Evolutionary conservation across 225 moss, liverwort and hornwort genomes (phyloP), one percentile per base, ranked within the genome.

Genomic region (Bryoerythrophyllum caledonicum): DNA sequence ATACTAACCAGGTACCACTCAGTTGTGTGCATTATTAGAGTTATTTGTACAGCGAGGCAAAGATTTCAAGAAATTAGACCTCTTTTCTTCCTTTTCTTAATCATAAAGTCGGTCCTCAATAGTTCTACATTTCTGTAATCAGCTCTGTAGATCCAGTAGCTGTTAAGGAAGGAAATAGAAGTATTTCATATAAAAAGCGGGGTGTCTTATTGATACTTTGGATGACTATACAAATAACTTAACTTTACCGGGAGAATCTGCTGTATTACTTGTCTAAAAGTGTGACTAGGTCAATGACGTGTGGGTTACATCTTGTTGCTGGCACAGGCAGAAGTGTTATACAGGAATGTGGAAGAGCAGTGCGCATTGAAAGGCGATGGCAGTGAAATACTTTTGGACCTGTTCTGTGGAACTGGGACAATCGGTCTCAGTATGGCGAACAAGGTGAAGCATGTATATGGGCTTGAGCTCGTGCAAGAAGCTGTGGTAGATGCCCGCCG

Each of bases 341-440:
- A 99, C 71, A 73, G 73, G 57, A 68, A 82, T 28, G 99, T 95
- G 8, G 95, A 93, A 88, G 90, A 95, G 77, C 78, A 84, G 69
- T 99, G 95, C 71, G 89, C 81, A 46, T 77, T 99, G 53, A 90
- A 86, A 82, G 99, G 88, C 76, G 90, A 99, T 82, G 81, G 88
- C 48, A 93, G 84, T 80, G 95, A 99, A 84, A 69, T 87, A n/a
- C 71, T 99, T 79, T 74, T 99, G 60, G 99, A 99, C 81, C 91
- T 99, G 60, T 99, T 99, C 74, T 95, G 99, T 86, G 99, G 99
- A 66, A 99, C 99, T 54, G 99, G 99, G 48, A 99, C 95, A 23
- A 99, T 99, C 58, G 99, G 99, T 32, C 93, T 99, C 37, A 95
- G 91, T 73, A 84, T 99, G 88, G 95, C 99, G 27, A 86, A 81